Conservation (phyloP, 176 grass and related monocot species). For the Puccinellia tenuiflora region DNA sequence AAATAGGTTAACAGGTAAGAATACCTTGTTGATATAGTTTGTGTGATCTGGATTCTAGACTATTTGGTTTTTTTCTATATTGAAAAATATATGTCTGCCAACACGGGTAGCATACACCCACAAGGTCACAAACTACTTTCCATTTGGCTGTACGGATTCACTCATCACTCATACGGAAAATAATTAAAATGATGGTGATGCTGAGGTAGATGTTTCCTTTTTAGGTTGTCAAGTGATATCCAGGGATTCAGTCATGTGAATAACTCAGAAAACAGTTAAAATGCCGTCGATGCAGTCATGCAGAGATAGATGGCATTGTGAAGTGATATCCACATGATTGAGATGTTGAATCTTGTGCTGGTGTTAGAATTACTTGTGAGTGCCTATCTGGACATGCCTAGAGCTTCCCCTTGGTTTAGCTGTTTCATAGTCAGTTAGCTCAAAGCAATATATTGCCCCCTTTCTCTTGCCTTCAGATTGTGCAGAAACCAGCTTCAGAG, state of each 20-base stretch:
- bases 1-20: neutral
- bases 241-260: too few species aligned
- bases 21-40: neutral
- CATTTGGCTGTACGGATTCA: neutral
- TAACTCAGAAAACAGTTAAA: too few species aligned
- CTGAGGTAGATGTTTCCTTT: neutral
- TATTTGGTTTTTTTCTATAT: neutral
- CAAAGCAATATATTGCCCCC: neutral
- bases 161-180: neutral
- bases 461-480: neutral
- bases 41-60: neutral
- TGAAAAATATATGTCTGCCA: neutral
- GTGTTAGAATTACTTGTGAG: neutral
- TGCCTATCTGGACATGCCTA: neutral
- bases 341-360: neutral
- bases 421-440: neutral
- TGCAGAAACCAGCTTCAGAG: too few species aligned
- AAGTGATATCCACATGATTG: neutral
- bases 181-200: neutral
- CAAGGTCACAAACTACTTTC: neutral
- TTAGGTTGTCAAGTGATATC: neutral
- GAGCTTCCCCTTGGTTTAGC: neutral
- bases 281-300: too few species aligned
- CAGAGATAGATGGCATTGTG: too few species aligned
- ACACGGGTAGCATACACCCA: neutral